Percentiles rank a stretch among this genome's conserved stretches.
These are phyloP conservation scores for Leishmania gerbilli DNA, from an alignment of 208 protist genomes.

Conservation along the genomic window DNA sequence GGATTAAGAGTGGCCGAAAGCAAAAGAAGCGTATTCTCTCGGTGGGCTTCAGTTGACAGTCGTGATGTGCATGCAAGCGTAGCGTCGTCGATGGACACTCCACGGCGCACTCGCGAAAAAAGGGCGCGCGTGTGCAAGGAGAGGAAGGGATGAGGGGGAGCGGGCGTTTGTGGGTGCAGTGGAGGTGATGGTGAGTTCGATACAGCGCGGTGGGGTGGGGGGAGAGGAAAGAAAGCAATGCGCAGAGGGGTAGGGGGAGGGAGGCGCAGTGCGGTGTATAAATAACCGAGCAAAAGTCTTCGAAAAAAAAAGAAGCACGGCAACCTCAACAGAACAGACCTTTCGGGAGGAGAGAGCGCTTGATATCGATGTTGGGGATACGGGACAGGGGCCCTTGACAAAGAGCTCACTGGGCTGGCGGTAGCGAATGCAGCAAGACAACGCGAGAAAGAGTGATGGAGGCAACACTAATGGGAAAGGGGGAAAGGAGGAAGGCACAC, in stretches of 20 bases:
- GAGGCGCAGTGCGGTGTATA: not conserved
- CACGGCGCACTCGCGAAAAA: not conserved
- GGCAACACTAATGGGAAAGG: not conserved
- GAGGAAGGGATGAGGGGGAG: not conserved
- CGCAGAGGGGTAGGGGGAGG: not conserved
- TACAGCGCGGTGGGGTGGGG: not conserved
- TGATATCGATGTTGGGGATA: not conserved
- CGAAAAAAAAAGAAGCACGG: not conserved
- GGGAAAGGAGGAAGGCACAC: not conserved
- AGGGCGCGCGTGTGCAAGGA: not conserved
- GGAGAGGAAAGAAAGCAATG: not conserved
- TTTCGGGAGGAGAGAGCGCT: not conserved
- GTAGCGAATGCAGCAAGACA: not conserved
- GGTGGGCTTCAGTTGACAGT: not conserved
- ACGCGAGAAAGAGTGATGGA: not conserved
- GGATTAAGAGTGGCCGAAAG: not conserved
- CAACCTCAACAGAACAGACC: not conserved
- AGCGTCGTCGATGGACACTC: not conserved
- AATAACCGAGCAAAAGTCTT: not conserved
- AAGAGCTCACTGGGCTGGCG: not conserved
- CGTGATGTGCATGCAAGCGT: no score
- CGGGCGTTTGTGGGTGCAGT: not conserved
- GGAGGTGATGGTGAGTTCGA: not conserved
- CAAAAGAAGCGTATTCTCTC: not conserved
- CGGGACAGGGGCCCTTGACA: not conserved